Evolutionary conservation across 192 early-diverging fungal species (phyloP).

Genomic region (Geranomyces michiganensis): DNA sequence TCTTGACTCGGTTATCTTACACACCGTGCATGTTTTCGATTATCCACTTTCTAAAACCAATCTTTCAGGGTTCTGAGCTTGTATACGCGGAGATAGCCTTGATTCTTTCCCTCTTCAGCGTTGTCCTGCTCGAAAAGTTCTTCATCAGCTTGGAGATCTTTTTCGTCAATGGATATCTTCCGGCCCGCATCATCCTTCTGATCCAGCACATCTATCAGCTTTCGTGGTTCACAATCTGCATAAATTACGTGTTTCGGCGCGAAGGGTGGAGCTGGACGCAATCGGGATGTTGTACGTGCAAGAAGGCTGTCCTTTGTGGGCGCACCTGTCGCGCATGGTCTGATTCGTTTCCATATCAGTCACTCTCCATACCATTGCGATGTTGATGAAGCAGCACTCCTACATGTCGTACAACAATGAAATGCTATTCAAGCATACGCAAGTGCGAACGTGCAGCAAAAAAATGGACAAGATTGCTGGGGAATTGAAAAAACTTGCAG

Average conservation of each 20-base stretch:
- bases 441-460: slow-evolving; percentile 12
- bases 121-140: slow-evolving; percentile 14
- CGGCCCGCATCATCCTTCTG: slow-evolving; percentile 37
- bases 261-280: slow-evolving; percentile 82
- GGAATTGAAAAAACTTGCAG: slow-evolving; percentile 26
- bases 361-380: slow-evolving; percentile 82
- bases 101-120: slow-evolving; percentile 65
- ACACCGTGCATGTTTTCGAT: no score
- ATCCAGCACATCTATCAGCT: slow-evolving; percentile 59
- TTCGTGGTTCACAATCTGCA: slow-evolving; percentile 41
- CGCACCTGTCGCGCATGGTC: no score
- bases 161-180: slow-evolving; percentile 52
- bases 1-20: neutral
- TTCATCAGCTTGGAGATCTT: slow-evolving; percentile 63
- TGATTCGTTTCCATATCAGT: no score
- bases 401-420: slow-evolving; percentile 83
- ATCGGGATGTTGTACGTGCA: slow-evolving; percentile 63
- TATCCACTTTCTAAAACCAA: no score
- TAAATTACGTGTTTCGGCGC: slow-evolving; percentile 37
- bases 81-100: slow-evolving; percentile 73
- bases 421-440: slow-evolving; percentile 39
- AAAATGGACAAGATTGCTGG: slow-evolving; percentile 33
- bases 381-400: slow-evolving; percentile 96
- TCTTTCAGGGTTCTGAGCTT: slow-evolving; percentile 48
- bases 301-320: no score